A percentile compares a stretch with the other conserved stretches of the same genome.
phyloP scores from a whole-genome alignment of 805 yeast species.

The Candida sonorensis region DNA sequence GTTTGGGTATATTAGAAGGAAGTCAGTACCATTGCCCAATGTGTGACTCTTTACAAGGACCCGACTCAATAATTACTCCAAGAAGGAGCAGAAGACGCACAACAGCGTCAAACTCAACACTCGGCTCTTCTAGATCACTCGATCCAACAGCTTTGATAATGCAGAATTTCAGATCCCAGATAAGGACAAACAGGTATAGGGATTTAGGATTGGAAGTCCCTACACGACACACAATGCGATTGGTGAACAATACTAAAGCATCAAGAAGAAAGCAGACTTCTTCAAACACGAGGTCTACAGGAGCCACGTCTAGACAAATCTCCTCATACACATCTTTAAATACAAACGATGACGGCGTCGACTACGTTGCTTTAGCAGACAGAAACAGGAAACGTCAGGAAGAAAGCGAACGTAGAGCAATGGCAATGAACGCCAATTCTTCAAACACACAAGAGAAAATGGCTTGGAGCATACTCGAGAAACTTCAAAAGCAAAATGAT shows the following conservation, averaged over 20 bases:
- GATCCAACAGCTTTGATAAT: too few relatives aligned
- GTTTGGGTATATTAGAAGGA: slow-evolving; percentile 22
- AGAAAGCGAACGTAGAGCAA: slow-evolving; percentile 6
- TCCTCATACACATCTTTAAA: too few relatives aligned
- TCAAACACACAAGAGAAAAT: slow-evolving; percentile 14
- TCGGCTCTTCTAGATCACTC: slow-evolving; percentile 7
- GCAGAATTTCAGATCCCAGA: slow-evolving; percentile 18
- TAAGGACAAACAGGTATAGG: slow-evolving; percentile 14
- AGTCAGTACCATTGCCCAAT: slow-evolving; percentile 28
- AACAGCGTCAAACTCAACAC: slow-evolving; percentile 3
- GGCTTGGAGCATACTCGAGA: slow-evolving; percentile 26
- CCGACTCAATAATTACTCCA: slow-evolving; percentile 13
- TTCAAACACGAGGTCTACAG: too few relatives aligned
- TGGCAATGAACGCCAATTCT: too few relatives aligned
- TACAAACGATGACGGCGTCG: slow-evolving; percentile 12
- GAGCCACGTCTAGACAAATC: too few relatives aligned
- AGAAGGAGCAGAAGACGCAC: slow-evolving; percentile 4
- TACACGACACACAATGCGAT: slow-evolving; percentile 2
- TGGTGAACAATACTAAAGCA: background rate
- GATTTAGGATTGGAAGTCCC: slow-evolving; percentile 16
- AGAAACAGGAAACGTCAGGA: slow-evolving; percentile 8
- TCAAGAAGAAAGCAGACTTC: too few relatives aligned
- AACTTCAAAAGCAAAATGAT: slow-evolving; percentile 9
- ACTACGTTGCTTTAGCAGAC: slow-evolving; percentile 20
- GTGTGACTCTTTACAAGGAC: slow-evolving; percentile 27